Percentiles rank a stretch among this genome's conserved stretches.
These are phyloP conservation scores for Microcyclosporella mali DNA, from an alignment of 2,329 filamentous ascomycete species.

Conservation along the genomic window DNA sequence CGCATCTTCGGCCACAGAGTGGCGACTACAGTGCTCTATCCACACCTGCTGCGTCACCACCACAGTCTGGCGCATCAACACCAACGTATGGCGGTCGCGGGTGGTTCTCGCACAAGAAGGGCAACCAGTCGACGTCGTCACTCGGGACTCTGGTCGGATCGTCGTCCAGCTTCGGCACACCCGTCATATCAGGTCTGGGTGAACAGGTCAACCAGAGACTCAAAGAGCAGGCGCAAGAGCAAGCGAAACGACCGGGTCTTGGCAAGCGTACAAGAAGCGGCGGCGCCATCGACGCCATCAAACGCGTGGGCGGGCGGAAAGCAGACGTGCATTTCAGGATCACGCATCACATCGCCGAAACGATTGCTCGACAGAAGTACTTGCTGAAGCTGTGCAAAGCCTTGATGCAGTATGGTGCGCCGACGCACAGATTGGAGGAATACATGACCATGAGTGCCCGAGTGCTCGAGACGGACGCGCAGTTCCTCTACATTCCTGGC, in stretches of 20 bases:
- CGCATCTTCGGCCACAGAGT: constrained; percentile 20
- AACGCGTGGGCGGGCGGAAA: constrained; percentile 31
- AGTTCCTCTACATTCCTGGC: constrained; percentile 83
- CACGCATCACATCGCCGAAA: constrained; percentile 58
- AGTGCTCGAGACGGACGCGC: constrained; percentile 81
- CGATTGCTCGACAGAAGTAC: constrained; percentile 73
- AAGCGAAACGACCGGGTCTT: constrained; percentile 31
- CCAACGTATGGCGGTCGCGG: constrained; percentile 26
- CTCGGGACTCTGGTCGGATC: constrained; percentile 41
- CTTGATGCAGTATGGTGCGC: constrained; percentile 84
- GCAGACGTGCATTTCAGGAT: constrained; percentile 49
- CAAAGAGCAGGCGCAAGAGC: constrained; percentile 32
- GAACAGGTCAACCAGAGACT: constrained; percentile 38
- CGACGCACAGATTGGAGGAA: constrained; percentile 84
- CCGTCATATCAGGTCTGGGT: constrained; percentile 36
- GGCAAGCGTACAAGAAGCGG: constrained; percentile 24
- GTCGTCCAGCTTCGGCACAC: constrained; percentile 39
- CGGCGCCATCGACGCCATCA: constrained; percentile 31
- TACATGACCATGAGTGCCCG: constrained; percentile 86
- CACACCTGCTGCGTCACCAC: constrained; percentile 36
- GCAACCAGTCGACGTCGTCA: constrained; percentile 37
- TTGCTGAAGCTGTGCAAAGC: constrained; percentile 77
- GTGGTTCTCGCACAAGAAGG: constrained; percentile 34
- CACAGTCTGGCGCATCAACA: constrained; percentile 39
- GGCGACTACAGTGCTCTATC: constrained; percentile 26